Base-by-base conservation (phyloP, 257 asterid genomes). In the Parsonsia alboflavescens region DNA sequence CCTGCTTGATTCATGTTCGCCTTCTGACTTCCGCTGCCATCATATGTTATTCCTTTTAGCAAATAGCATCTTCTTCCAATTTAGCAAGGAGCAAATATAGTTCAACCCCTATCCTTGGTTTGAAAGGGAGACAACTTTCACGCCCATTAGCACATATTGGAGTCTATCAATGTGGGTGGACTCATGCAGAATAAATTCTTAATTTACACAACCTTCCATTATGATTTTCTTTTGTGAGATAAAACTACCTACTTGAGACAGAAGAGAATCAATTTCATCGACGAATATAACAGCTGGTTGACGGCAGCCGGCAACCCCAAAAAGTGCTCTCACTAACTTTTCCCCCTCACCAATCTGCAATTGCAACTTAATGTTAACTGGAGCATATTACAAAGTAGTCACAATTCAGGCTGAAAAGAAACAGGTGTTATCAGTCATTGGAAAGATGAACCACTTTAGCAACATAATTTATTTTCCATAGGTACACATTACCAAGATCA, bases 251-350 rank as follows among this genome's bases (percentile, higher is more conserved):
- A 95, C 99, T 97, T 95, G 98, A 64, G 99, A 95, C 68, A 95
- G 85, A 77, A 95, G 96, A 62, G 99, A 92, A 82, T 95, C 99
- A 53, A 95, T 92, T 85, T 92, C 99, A 80, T 95, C 99, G 33
- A 95, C 99, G 63, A 95, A 95, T 79, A 95, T 92, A 68, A 92
- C 99, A 52, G 99, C 99, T 59, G 99, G 98, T 82, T 95, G 97
- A 73, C 98, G 99, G 70, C 97, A 90, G 85, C 98, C 83, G 58
- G 99, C 99, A 79, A 95, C 99, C 46, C 96, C 99, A 88, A 95
- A 95, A 80, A 95, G 96, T 39, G 99, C 98, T 84, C 99, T 88
- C 76, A 95, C 99, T 79, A 95, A 91, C 91, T 95, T 95, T 78
- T 95, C 98, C 39, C 99, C 99, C 88, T 92, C 99, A 10, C 99